Base-by-base conservation (phyloP, 2,329 filamentous ascomycete genomes). In the Xylariomycetidae sp. region DNA sequence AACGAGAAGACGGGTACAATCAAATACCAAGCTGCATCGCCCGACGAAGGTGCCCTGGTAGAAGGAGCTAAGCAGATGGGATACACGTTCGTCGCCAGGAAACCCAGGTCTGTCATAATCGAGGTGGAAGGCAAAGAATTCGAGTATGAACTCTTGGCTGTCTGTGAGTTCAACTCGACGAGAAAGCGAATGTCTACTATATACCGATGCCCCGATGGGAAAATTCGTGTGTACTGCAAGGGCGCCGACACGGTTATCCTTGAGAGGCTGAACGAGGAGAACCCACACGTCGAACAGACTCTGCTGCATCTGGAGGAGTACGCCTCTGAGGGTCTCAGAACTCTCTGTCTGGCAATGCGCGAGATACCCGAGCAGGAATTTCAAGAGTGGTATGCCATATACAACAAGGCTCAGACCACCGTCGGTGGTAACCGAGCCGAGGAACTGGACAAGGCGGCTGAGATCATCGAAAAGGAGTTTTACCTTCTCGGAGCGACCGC, bases 161-260 rank as follows among this genome's bases (percentile, higher is more conserved):
- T 98, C n/a, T 96, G 90, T 59, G 92, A 98, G 61, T 98, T 98
- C 71, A 98, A 98, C 64, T 97, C 92, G 2, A 92, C 88, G 7
- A 76, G 92, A 51, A 98, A 98, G 67, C 76, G 92, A 46, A 98
- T 98, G 92, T 97, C 92, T 6, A 86, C 90, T 15, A 94, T 98
- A 47, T 96, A 94, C 67, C 81, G 94, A 33, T 96, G 90, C 54
- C 92, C 92, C 0, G 90, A 97, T 64, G 92, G 92, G 42, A 95
- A 92, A 65, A 84, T 98, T 39, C 75, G 92, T 31, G 81, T 88
- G 50, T 98, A 96, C 62, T 90, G 83, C 65, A 98, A 98, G 65
- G 92, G 92, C 50, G 92, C 92, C 28, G 92, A 98, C 58, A 98
- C 92, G 2, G 92, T 98, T 31, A 98, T 98, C 48, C 67, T 98